A percentile compares a stretch with the other conserved stretches of the same genome.
Evolutionary conservation across 164 flowering plant species (phyloP).

Genomic region (Vitis labrusca): DNA sequence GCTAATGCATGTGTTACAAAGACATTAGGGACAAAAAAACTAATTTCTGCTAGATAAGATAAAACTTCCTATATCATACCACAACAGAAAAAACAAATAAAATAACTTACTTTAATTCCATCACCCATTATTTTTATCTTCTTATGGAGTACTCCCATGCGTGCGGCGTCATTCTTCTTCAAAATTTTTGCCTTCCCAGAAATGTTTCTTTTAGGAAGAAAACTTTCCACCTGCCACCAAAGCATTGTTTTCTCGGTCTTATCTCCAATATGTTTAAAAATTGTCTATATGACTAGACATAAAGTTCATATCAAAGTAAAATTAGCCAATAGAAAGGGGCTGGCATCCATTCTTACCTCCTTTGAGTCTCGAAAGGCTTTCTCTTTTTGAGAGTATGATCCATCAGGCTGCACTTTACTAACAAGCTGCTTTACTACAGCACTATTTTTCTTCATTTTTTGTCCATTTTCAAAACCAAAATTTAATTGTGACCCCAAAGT

Average conservation of each 20-base stretch:
- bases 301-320: not conserved
- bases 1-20: not conserved
- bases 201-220: conserved; percentile 37
- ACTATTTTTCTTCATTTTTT: conserved; percentile 30
- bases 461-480: conserved; percentile 35
- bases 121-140: conserved; percentile 66
- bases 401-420: conserved; percentile 37
- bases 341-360: conserved; percentile 34
- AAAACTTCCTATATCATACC: not conserved
- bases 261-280: not conserved
- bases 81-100: conserved; percentile 1
- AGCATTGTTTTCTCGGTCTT: not conserved
- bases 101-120: conserved; percentile 50
- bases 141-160: conserved; percentile 39
- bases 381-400: conserved; percentile 38
- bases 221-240: conserved; percentile 52
- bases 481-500: conserved; percentile 28
- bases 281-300: not conserved
- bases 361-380: conserved; percentile 28
- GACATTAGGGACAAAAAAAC: not conserved
- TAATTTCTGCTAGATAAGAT: not conserved
- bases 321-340: not conserved
- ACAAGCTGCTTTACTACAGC: conserved; percentile 27
- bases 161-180: conserved; percentile 44
- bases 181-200: conserved; percentile 44